phyloP scores from a whole-genome alignment of 164 flowering plant genomes.

The Stephania yunnanensis region DNA sequence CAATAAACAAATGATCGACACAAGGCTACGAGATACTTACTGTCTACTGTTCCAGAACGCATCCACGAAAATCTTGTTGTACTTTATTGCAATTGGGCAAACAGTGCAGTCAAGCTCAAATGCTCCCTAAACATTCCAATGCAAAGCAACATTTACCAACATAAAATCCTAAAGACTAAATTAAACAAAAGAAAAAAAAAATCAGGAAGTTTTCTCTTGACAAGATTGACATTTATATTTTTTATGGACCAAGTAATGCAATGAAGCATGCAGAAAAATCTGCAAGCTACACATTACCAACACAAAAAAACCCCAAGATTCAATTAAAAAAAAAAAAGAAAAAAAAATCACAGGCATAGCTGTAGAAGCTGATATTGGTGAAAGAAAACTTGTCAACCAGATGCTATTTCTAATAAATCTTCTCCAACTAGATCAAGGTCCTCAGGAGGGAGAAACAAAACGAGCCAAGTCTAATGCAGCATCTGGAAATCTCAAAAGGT shows the following conservation, averaged over 20 bases:
- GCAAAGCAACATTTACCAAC: conserved; percentile 1
- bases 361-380: neutral
- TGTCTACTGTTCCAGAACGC: conserved; percentile 98
- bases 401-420: neutral
- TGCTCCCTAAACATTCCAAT: conserved; percentile 59
- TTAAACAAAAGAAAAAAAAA: neutral
- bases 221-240: neutral
- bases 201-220: neutral
- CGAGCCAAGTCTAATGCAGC: too few relatives aligned
- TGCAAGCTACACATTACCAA: too few relatives aligned
- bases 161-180: neutral
- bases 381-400: neutral
- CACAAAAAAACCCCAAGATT: too few relatives aligned
- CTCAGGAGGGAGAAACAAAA: neutral
- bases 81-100: conserved; percentile 96
- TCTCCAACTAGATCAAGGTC: neutral
- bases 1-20: too few relatives aligned
- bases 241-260: neutral
- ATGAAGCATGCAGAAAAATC: neutral
- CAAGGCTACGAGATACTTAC: conserved; percentile 34
- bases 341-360: too few relatives aligned
- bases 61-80: conserved; percentile 96
- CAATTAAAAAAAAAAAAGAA: too few relatives aligned
- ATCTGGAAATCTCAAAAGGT: too few relatives aligned
- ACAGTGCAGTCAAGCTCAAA: conserved; percentile 95